Conservation (phyloP, 345 rosid genomes). For the Carallia pectinifolia region DNA sequence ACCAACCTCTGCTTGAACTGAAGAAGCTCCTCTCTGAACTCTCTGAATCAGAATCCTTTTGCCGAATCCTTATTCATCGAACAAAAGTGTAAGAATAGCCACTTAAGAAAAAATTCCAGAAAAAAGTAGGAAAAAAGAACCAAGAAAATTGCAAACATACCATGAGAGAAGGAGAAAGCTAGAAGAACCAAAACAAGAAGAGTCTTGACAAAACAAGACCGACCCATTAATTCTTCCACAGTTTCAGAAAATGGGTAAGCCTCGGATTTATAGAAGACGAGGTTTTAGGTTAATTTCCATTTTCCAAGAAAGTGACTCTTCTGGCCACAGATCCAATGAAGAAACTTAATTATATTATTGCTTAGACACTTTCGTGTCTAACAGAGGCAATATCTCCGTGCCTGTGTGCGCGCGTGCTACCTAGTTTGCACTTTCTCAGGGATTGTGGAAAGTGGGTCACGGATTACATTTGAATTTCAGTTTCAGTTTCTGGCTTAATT, state of each 20-base stretch:
- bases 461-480: too few species aligned
- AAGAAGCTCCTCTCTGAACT: conserved; percentile 23
- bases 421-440: too few species aligned
- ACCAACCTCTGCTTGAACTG: conserved; percentile 31
- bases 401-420: too few species aligned
- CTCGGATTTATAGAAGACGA: conserved; percentile 8
- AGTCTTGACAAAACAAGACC: conserved; percentile 20
- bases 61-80: conserved; percentile 32
- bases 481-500: too few species aligned
- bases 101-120: background rate
- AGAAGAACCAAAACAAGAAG: conserved; percentile 36
- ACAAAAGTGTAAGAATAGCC: background rate
- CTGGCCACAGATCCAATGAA: conserved; percentile 30
- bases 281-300: background rate
- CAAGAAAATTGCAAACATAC: conserved; percentile 1
- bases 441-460: too few species aligned
- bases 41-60: conserved; percentile 28
- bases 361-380: background rate
- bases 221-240: conserved; percentile 35
- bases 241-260: conserved; percentile 32
- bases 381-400: background rate
- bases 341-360: background rate
- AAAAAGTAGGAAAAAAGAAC: background rate
- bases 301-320: conserved; percentile 27
- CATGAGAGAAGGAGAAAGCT: conserved; percentile 37